Base-by-base conservation (phyloP, 495 filamentous ascomycete species). In the Talaromyces stipitatus region DNA sequence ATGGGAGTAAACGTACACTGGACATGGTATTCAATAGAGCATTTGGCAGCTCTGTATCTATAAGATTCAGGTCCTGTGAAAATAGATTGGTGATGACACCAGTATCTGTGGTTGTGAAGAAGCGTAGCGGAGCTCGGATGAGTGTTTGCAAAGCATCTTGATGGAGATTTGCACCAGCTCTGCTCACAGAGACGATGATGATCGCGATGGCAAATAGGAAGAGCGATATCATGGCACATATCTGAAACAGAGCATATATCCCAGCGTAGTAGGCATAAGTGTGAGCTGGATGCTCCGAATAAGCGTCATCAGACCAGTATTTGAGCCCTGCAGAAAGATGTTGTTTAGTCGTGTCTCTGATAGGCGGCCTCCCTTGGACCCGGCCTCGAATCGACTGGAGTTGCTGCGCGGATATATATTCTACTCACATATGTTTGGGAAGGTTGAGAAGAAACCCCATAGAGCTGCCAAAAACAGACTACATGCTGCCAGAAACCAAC, bases 11-110 rank as follows among this genome's bases (percentile, higher is more conserved):
- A 70, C 69, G 74, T 50, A 67, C 71, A 38, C 30, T 43, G 11
- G 14, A 55, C 4, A 55, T 11, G 24, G 22, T 26, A 11, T 55
- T 55, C 38, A 58, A 43, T 14, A 58, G 18, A 8, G 50, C 72
- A 18, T 72, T 63, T 2, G 77, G 81, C 23, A 73, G 72, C 33
- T 81, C 73, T 64, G 75, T 82, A 62, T 86, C 83, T 22, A 86
- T 77, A 4, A 85, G 73, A 47, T 78, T 71, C 30, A 86, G 69
- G 52, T 85, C 83, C 60, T 85, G 82, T 61, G 77, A 81, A 64
- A 85, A 86, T 26, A 82, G 68, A 59, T 78, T 78, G 23, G 74
- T 67, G 5, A 74, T 74, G 9, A 68, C 58, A 32, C 77, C 77
- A 16, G 65, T 74, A 54, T 78, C 75, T 7, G 74, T 78, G 2